Evolutionary conservation across 805 yeast species (phyloP), one percentile per base, ranked within the genome.

Genomic region (Candida broadrunensis): DNA sequence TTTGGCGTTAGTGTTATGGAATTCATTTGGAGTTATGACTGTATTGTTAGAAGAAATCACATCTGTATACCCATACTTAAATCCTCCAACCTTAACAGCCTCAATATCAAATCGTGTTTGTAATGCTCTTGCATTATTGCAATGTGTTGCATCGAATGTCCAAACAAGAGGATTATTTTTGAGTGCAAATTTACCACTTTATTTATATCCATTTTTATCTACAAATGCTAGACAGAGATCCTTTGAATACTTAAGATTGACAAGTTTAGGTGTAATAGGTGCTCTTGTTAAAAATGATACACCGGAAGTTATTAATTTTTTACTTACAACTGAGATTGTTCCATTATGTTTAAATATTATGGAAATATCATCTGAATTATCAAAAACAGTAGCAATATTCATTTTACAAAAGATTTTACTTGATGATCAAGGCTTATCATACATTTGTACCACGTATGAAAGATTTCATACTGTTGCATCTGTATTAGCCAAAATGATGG

Each of bases 251-350:
- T 75, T 91, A 54, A 75, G 98, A 48, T 75, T 91, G 48, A 93
- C 99, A 1, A 85, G 96, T 39, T 76, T 91, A 45, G 99, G 99
- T 30, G 99, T 91, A 5, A 87, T 91, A 58, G 99, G 99, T 16
- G 98, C 99, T 0, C 70, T 91, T 41, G 98, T 93, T 19, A 91
- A 93, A 54, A 91, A 90, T 61, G 99, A 91, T 56, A 86, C 96
- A 3, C 88, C 96, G 13, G 96, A 91, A 52, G 98, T 91, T 33
- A 90, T 93, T 47, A 86, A 86, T 47, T 91, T 93, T 56, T 67
- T 91, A 54, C 72, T 91, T 34, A 83, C 96, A n/a, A 93, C 99
- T 0, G 99, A 91, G 61, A 91, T 93, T 52, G 95, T 93, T 25
- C 99, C 99, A 4, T 67, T 93, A 41, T 93, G 99, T 60, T 70